A percentile compares a stretch with the other conserved stretches of the same genome.
Evolutionary conservation across 805 yeast genomes (phyloP).

Genomic region (Starmerella sp.): DNA sequence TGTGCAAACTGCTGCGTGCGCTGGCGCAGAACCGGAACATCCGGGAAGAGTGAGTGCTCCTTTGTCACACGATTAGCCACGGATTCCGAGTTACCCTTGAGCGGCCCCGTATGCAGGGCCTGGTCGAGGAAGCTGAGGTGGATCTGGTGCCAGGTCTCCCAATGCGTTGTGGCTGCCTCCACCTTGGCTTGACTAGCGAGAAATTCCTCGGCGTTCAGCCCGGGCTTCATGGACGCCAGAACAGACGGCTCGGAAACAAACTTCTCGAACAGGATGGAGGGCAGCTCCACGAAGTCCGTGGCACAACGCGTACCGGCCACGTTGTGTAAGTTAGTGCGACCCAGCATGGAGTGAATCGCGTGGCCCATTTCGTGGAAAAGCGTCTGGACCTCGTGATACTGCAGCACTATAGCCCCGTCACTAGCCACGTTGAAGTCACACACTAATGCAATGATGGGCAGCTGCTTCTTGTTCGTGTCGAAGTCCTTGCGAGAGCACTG

Average conservation of each 20-base stretch:
- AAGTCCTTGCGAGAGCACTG: constrained; percentile 75
- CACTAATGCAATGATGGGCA: constrained; percentile 81
- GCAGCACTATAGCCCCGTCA: constrained; percentile 31
- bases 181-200: constrained; percentile 9
- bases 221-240: constrained; percentile 32
- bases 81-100: constrained; percentile 17
- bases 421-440: constrained; percentile 54
- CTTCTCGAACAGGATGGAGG: constrained; percentile 91
- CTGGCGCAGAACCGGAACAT: constrained; percentile 26
- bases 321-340: constrained; percentile 79
- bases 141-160: constrained; percentile 77
- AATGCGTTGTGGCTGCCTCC: constrained; percentile 36
- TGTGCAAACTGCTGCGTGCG: constrained; percentile 84
- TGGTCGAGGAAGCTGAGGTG: constrained; percentile 88
- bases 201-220: constrained; percentile 10
- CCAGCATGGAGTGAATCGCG: constrained; percentile 96
- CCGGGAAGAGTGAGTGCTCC: constrained; percentile 51
- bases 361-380: constrained; percentile 98
- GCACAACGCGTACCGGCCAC: constrained; percentile 91
- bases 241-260: constrained; percentile 79
- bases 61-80: constrained; percentile 58
- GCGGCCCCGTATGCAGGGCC: constrained; percentile 43
- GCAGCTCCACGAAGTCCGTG: constrained; percentile 92
- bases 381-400: constrained; percentile 77
- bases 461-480: constrained; percentile 38